Evolutionary conservation across 352 stramenopile genomes (phyloP).

Genomic region (Pythium phragmiticola): DNA sequence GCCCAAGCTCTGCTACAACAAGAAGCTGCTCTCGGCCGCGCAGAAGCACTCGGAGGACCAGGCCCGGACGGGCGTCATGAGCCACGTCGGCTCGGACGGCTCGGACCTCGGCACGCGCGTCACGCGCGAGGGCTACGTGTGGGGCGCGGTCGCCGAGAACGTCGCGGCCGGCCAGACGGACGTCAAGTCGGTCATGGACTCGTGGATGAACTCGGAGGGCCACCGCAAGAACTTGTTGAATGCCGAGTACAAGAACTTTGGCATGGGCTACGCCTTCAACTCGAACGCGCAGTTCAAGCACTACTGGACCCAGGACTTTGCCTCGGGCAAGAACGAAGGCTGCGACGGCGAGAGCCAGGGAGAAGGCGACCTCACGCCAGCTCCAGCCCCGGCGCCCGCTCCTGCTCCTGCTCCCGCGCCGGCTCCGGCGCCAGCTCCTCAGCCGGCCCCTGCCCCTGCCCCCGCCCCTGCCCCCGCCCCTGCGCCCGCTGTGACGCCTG

Average conservation of each 20-base stretch:
- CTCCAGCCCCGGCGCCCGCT: constrained; percentile 4
- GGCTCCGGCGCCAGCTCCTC: background rate
- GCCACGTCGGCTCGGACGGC: constrained; percentile 31
- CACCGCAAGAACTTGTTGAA: constrained; percentile 49
- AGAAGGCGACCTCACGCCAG: constrained; percentile 15
- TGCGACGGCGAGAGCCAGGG: constrained; percentile 24
- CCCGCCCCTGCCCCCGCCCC: constrained; percentile 7
- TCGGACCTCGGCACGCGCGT: constrained; percentile 25
- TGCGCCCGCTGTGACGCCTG: background rate
- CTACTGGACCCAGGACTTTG: constrained; percentile 70
- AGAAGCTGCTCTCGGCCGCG: constrained; percentile 33
- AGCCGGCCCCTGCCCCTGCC: background rate
- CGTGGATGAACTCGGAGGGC: constrained; percentile 51
- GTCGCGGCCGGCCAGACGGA: constrained; percentile 44
- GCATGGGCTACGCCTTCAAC: constrained; percentile 51
- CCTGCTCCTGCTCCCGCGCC: constrained; percentile 1
- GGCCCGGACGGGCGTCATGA: constrained; percentile 33
- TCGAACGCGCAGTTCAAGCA: constrained; percentile 30
- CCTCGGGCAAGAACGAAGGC: constrained; percentile 28
- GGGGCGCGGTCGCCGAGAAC: constrained; percentile 45
- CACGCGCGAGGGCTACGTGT: constrained; percentile 27
- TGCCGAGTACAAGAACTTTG: constrained; percentile 32
- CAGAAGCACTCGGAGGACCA: constrained; percentile 36
- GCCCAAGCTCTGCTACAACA: constrained; percentile 39
- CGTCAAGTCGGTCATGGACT: constrained; percentile 38